Evolutionary conservation across 2,329 filamentous ascomycete genomes (phyloP), one percentile per base, ranked within the genome.

Genomic region (Xylariales sp.): DNA sequence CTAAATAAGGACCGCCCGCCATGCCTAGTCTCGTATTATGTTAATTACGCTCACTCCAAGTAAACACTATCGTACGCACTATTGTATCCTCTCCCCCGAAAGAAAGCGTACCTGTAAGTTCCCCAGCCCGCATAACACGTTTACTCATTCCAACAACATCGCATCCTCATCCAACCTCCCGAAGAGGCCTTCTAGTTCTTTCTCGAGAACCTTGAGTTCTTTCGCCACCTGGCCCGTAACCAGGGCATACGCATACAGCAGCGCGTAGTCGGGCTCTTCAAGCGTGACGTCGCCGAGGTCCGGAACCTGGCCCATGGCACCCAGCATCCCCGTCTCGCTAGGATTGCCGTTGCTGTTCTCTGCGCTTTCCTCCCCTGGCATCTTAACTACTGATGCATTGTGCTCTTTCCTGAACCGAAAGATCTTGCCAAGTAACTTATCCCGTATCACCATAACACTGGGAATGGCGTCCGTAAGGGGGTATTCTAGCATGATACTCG

Each of bases 401-500:
- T 90, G 88, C 63, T 91, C 89, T 77, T 92, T 91, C 64, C 95
- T 86, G 80, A 96, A 98, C 75, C 91, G 89, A 74, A 97, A 96
- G 46, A 97, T 92, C 80, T 93, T 95, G 23, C 93, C 92, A 28
- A 99, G 84, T 53, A 98, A 83, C 66, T 92, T 85, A 77, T 99
- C 94, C 70, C 96, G 88, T 48, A 91, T 89, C 77, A 92, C 89
- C 57, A 92, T 89, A 39, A 97, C 92, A 69, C 90, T 94, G 0
- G 96, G 96, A 49, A 98, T 85, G 12, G 92, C 93, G 76, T 97
- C 94, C 43, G 92, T 95, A 66, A 99, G 85, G 0, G 96, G 94
- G 75, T 97, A 98, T 80, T 97, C 94, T 8, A 98, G 86, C 84
- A 97, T 97, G 82, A 98, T 89, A 14, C 93, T 97, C 49, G 92